Base-by-base conservation (phyloP, 164 flowering plant genomes). In the Liriodendron chinense region DNA sequence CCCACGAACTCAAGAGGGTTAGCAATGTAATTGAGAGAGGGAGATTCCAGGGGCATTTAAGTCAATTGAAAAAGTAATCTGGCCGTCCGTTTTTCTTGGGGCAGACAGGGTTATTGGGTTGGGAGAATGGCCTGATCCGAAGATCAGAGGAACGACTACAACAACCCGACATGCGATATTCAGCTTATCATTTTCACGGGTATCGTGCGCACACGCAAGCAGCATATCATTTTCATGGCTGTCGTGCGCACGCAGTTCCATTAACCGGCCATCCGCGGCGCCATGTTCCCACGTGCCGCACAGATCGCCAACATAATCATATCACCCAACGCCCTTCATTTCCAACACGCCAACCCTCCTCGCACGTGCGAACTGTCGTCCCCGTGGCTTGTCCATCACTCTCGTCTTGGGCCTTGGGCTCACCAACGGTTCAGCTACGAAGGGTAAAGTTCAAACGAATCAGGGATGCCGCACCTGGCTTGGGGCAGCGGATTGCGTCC, bases 241-340 rank as follows among this genome's bases (percentile, higher is more conserved):
- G 43, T 34, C 43, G 43, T 34, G 43, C 43, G 49, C 74, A 72
- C 74, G 74, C 74, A 26, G 66, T 56, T 24, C 73, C 68, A 75
- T 63, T 75, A 48, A 73, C 75, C 71, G 78, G 82, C 79, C 71
- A 78, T 78, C 71, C 63, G 74, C 81, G 76, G 78, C 76, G 76
- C 70, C 78, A 64, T 83, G 83, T 78, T 80, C 72, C 56, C 69
- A 21, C 68, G 43, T 78, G 76, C 81, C 70, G 23, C 65, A 57
- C 3, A 22, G 50, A 63, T 66, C 25, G 20, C 76, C 74, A 72
- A 82, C 82, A 79, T 76, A 74, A 76, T 73, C 13, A 73, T 63
- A 3, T 1, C 69, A 26, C 50, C 63, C 1, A 8, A 12, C 24
- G 5, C 34, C 20, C 49, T 49, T 8, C 64, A 25, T 12, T 20